Conservation (phyloP, 1,284 basidiomycete genomes). For the Mycena sp. region DNA sequence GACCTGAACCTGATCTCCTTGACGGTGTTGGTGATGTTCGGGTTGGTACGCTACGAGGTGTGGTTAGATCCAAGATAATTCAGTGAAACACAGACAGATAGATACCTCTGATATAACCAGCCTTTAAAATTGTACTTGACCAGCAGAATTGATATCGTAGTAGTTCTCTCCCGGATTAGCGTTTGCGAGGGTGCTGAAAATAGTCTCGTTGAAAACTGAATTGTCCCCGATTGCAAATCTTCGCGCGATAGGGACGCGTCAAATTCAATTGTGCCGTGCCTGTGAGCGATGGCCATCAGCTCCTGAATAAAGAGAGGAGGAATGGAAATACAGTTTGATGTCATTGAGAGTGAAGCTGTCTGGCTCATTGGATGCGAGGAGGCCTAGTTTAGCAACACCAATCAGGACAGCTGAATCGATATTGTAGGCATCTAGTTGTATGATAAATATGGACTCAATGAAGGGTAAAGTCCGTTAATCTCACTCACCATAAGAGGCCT, state of each 20-base stretch:
- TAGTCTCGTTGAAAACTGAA: conserved; percentile 31
- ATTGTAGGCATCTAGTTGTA: conserved; percentile 27
- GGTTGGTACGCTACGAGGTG: conserved; percentile 24
- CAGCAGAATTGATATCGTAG: conserved; percentile 34
- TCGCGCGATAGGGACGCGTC: conserved; percentile 33
- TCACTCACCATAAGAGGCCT: conserved; percentile 21
- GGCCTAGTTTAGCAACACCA: conserved; percentile 29
- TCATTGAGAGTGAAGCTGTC: conserved; percentile 29
- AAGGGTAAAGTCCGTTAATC: neutral
- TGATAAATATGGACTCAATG: neutral
- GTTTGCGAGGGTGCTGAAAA: conserved; percentile 32
- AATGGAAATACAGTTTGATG: conserved; percentile 26
- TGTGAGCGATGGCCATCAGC: neutral
- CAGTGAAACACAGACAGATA: neutral
- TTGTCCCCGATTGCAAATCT: conserved; percentile 33
- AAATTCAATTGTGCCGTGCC: conserved; percentile 35
- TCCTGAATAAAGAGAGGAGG: neutral
- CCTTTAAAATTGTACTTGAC: conserved; percentile 29
- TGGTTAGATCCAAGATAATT: neutral
- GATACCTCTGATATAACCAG: conserved; percentile 25
- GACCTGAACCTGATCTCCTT: conserved; percentile 33
- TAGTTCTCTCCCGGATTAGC: conserved; percentile 34
- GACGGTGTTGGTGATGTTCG: conserved; percentile 30
- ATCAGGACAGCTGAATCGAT: conserved; percentile 26
- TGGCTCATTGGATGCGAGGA: conserved; percentile 27